Percentiles rank a stretch among this genome's conserved stretches.
Conservation (phyloP, 257 asterid genomes). For the Pogostemon cablin region DNA sequence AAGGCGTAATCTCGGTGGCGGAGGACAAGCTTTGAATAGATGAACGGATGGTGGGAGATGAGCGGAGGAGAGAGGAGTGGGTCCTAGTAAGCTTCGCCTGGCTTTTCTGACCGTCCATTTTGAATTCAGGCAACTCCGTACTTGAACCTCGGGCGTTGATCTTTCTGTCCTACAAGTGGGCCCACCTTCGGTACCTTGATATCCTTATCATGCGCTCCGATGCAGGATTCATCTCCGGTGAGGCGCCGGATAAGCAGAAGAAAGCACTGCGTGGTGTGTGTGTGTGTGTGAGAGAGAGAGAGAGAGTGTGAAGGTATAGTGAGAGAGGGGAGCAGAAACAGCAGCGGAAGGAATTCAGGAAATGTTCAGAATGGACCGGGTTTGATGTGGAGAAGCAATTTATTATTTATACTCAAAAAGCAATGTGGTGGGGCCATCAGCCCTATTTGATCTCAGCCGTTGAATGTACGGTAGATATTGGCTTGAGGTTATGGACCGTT, state of each 20-base stretch:
- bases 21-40: slow-evolving; percentile 76
- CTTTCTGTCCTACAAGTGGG: slow-evolving; percentile 19
- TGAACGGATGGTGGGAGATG: slow-evolving; percentile 72
- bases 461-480: slow-evolving; percentile 32
- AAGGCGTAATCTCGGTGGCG: slow-evolving; percentile 53
- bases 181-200: slow-evolving; percentile 53
- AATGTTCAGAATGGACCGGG: slow-evolving; percentile 47
- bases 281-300: slow-evolving; percentile 5
- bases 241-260: slow-evolving; percentile 41
- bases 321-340: slow-evolving; percentile 28
- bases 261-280: slow-evolving; percentile 11
- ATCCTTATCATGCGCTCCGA: slow-evolving; percentile 38
- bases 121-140: slow-evolving; percentile 11
- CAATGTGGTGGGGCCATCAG: slow-evolving; percentile 43
- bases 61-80: slow-evolving; percentile 80
- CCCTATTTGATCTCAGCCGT: slow-evolving; percentile 37
- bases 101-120: slow-evolving; percentile 72
- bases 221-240: slow-evolving; percentile 64
- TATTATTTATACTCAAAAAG: slow-evolving; percentile 41
- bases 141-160: slow-evolving; percentile 35
- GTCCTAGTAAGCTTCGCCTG: slow-evolving; percentile 75
- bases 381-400: slow-evolving; percentile 22
- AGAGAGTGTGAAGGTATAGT: slow-evolving; percentile 20
- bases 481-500: slow-evolving; percentile 36
- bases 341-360: slow-evolving; percentile 8